These are phyloP conservation scores for Suillus brevipes DNA, from an alignment of 768 basidiomycete species.

Conservation along the genomic window DNA sequence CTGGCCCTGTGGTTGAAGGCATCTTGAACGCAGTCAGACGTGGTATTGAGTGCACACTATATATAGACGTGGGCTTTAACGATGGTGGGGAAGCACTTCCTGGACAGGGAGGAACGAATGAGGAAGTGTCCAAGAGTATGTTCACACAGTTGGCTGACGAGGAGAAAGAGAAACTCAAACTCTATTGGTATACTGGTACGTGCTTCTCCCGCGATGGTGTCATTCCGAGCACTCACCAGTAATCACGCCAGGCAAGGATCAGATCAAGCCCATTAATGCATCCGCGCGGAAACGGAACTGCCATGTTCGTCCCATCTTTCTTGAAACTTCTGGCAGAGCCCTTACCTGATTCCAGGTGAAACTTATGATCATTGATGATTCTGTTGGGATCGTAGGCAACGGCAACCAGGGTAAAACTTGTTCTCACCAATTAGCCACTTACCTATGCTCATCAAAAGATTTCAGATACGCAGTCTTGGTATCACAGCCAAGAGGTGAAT, in stretches of 20 bases:
- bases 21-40: conserved; percentile 60
- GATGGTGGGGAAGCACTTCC: conserved; percentile 64
- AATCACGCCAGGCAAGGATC: conserved; percentile 51
- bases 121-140: conserved; percentile 61
- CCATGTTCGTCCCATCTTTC: conserved; percentile 41
- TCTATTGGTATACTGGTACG: conserved; percentile 55
- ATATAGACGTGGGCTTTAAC: conserved; percentile 57
- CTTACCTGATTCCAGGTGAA: conserved; percentile 43
- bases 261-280: conserved; percentile 64
- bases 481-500: conserved; percentile 71
- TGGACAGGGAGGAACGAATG: conserved; percentile 72
- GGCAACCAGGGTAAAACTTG: conserved; percentile 57
- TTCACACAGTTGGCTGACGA: conserved; percentile 49
- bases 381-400: conserved; percentile 65
- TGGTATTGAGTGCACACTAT: conserved; percentile 60
- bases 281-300: conserved; percentile 69
- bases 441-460: conserved; percentile 6
- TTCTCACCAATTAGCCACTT: neutral
- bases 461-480: conserved; percentile 66
- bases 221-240: neutral
- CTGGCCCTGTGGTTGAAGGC: conserved; percentile 57
- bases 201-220: conserved; percentile 3
- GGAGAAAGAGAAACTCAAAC: conserved; percentile 45
- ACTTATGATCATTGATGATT: conserved; percentile 65
- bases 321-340: neutral